Evolutionary conservation across 1,139 yeast species (phyloP), one percentile per base, ranked within the genome.

Genomic region (Suhomyces chickasaworum): DNA sequence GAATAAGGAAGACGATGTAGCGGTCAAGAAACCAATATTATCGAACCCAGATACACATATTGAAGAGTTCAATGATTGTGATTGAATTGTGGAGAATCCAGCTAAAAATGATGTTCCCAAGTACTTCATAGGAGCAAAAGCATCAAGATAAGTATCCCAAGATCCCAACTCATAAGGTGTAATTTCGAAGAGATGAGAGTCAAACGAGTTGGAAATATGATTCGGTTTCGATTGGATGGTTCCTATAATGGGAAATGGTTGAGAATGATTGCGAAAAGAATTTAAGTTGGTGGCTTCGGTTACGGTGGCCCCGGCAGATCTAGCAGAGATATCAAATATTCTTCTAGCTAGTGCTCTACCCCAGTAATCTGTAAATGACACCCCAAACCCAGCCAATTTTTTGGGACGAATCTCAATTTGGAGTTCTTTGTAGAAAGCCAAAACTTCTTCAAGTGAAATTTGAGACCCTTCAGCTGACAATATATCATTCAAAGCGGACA

Each of bases 151-250:
- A 5, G 70, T 56, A 49, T 82, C 84, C 85, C 88, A 85, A 0
- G 86, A 81, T 1, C 90, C 90, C 67, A 84, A 81, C 54, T 84
- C 90, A 55, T 61, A 81, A 0, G 90, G 89, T 15, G 77, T 81
- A 45, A 84, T 74, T 59, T 85, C 90, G 37, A 72, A 61, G 9
- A 69, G 47, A 41, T 70, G 73, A 1, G 77, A 69, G 25, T 57
- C 54, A 12, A 45, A 29, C 44, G 66, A 63, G 3, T 61, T 54
- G 23, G 57, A 61, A 20, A 40, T 4, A n/a, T 29, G 31, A 7
- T 41, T 51, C 1, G 74, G 72, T 16, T 58, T 52, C 23, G 65
- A 62, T 39, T 71, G 75, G 22, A 71, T 59, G 0, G 78, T 60
- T 3, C 69, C 64, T 4, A 74, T 57, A 1, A 75, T 63, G 0